Conservation (phyloP, 805 yeast species). For the Hanseniaspora lachancei region DNA sequence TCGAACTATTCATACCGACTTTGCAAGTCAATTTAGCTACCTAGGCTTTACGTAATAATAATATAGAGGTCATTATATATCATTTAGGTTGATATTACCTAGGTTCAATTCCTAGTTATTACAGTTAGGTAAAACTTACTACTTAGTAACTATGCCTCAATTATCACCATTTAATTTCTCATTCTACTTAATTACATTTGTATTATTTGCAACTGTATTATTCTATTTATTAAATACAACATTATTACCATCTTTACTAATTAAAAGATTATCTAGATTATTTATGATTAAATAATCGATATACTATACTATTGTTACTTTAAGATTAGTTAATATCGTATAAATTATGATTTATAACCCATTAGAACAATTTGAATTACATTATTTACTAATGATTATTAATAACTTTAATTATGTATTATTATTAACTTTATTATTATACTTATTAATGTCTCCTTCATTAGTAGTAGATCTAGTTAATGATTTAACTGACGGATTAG, state of each 20-base stretch:
- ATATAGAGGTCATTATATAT: conserved; percentile 3
- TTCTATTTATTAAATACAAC: conserved; percentile 5
- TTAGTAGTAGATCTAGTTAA: conserved; percentile 13
- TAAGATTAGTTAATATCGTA: neutral
- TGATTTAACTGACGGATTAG: conserved; percentile 20
- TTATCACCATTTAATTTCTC: conserved; percentile 11
- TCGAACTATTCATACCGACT: neutral
- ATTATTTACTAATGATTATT: conserved; percentile 1
- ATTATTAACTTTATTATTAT: neutral
- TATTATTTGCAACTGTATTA: neutral
- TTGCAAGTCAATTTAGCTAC: neutral
- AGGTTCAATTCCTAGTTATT: conserved; percentile 4
- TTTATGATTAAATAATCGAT: neutral
- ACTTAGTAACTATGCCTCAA: conserved; percentile 1
- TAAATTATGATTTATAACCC: neutral
- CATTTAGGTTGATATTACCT: neutral
- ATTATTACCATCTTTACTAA: conserved; percentile 4
- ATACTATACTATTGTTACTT: too few species aligned
- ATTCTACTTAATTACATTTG: conserved; percentile 8
- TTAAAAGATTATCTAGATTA: conserved; percentile 9
- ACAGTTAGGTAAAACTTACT: neutral
- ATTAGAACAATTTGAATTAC: conserved; percentile 11
- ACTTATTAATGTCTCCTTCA: neutral
- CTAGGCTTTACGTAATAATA: neutral
- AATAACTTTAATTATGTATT: conserved; percentile 8